Evolutionary conservation across 73 alveolate species (phyloP).

Genomic region (Blepharisma stoltei): DNA sequence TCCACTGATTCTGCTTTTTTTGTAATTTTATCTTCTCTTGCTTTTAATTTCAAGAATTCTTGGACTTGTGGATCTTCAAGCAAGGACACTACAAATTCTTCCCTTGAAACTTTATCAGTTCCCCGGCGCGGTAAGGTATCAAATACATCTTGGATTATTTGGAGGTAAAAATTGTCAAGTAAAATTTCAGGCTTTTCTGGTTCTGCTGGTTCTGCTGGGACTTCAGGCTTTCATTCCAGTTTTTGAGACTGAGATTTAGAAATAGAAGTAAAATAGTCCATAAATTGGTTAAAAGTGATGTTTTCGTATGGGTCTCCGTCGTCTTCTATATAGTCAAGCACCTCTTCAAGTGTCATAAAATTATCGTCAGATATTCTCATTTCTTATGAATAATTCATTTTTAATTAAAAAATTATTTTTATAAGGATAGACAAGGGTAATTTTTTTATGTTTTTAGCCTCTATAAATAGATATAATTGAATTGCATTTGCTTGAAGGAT

Average conservation of each 20-base stretch:
- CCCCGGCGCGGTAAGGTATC: constrained; percentile 32
- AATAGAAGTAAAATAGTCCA: constrained; percentile 39
- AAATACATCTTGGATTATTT: constrained; percentile 42
- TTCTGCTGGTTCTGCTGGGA: not conserved
- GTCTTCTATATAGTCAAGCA: constrained; percentile 24
- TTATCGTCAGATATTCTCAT: constrained; percentile 44
- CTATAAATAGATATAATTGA: constrained; percentile 26
- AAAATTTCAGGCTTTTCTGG: not conserved
- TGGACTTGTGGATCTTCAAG: constrained; percentile 26
- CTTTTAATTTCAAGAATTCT: not conserved
- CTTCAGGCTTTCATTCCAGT: too few relatives aligned
- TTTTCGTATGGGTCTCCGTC: constrained; percentile 49
- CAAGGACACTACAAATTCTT: not conserved
- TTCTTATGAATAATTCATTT: too few relatives aligned
- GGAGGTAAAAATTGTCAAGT: constrained; percentile 23
- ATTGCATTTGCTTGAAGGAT: constrained; percentile 57
- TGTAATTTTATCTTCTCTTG: not conserved
- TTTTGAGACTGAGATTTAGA: too few relatives aligned
- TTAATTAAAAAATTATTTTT: too few relatives aligned
- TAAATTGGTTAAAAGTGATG: constrained; percentile 54
- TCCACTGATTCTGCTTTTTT: not conserved
- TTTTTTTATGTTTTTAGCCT: constrained; percentile 29
- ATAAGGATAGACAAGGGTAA: too few relatives aligned
- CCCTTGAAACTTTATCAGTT: not conserved
- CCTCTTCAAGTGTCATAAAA: constrained; percentile 48